Evolutionary conservation across 345 rosid species (phyloP).

Genomic region (Cardamine resedifolia): DNA sequence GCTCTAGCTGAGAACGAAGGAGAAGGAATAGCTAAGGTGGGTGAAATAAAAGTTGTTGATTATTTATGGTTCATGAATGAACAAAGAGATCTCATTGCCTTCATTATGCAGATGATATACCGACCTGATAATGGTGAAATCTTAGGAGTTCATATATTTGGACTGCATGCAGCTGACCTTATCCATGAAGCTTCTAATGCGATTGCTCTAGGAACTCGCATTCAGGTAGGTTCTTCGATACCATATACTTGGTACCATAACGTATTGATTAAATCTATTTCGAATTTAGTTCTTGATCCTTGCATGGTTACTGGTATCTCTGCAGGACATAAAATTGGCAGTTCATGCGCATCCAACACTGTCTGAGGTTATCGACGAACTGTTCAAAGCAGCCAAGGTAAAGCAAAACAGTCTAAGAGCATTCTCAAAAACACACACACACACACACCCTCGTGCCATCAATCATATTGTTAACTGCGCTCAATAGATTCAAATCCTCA

Average conservation of each 20-base stretch:
- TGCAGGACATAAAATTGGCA: conserved; percentile 86
- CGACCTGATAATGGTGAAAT: conserved; percentile 97
- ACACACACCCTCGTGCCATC: not conserved
- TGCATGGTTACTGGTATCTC: conserved; percentile 24
- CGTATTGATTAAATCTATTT: not conserved
- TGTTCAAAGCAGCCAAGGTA: conserved; percentile 95
- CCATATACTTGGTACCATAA: not conserved
- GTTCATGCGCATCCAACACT: conserved; percentile 99
- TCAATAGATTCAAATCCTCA: not conserved
- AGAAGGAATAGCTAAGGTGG: conserved; percentile 97
- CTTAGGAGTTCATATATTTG: conserved; percentile 95
- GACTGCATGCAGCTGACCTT: conserved; percentile 98
- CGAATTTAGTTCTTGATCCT: conserved; percentile 14
- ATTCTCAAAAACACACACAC: not conserved
- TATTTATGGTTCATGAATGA: conserved; percentile 15
- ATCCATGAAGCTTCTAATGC: conserved; percentile 99
- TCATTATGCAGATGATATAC: conserved; percentile 75
- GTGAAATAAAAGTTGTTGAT: not conserved
- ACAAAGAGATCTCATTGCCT: conserved; percentile 18
- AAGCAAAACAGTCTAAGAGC: conserved; percentile 18
- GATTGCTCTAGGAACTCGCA: conserved; percentile 79
- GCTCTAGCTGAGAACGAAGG: conserved; percentile 99
- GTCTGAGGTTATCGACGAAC: conserved; percentile 96
- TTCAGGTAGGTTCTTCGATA: conserved; percentile 53
- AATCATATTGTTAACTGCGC: not conserved